These are phyloP conservation scores for Kurtzmaniella fragi DNA, from an alignment of 805 yeast genomes.

Conservation along the genomic window DNA sequence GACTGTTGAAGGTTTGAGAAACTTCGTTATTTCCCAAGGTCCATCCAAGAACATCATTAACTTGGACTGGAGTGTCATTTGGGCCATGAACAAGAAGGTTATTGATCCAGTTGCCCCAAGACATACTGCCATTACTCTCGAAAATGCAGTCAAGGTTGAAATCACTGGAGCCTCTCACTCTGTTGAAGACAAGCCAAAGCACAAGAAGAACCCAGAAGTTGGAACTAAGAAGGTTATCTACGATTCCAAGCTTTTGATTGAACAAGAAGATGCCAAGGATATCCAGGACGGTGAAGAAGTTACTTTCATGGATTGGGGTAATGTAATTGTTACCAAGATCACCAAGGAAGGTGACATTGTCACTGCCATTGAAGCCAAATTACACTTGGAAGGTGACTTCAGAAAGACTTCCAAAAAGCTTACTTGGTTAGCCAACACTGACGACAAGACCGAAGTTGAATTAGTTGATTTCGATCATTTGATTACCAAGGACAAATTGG, in stretches of 20 bases:
- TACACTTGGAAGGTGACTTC: constrained; percentile 95
- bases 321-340: constrained; percentile 71
- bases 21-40: constrained; percentile 92
- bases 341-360: constrained; percentile 56
- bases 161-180: constrained; percentile 55
- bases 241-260: constrained; percentile 62
- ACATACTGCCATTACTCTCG: constrained; percentile 70
- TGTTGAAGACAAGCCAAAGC: constrained; percentile 79
- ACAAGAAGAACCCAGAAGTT: constrained; percentile 89
- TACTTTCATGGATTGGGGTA: constrained; percentile 99
- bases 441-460: constrained; percentile 66
- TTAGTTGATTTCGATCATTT: constrained; percentile 91
- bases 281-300: constrained; percentile 80
- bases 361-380: constrained; percentile 63
- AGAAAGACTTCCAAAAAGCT: constrained; percentile 91
- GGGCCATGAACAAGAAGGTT: constrained; percentile 97
- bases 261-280: constrained; percentile 75
- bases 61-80: constrained; percentile 94
- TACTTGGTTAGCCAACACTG: constrained; percentile 89
- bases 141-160: constrained; percentile 64
- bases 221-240: constrained; percentile 78
- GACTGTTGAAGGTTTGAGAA: constrained; percentile 96
- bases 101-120: constrained; percentile 98
- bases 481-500: constrained; percentile 90
- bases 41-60: constrained; percentile 96